Conservation (phyloP, 495 filamentous ascomycete species). For the Penicillium angulare region DNA sequence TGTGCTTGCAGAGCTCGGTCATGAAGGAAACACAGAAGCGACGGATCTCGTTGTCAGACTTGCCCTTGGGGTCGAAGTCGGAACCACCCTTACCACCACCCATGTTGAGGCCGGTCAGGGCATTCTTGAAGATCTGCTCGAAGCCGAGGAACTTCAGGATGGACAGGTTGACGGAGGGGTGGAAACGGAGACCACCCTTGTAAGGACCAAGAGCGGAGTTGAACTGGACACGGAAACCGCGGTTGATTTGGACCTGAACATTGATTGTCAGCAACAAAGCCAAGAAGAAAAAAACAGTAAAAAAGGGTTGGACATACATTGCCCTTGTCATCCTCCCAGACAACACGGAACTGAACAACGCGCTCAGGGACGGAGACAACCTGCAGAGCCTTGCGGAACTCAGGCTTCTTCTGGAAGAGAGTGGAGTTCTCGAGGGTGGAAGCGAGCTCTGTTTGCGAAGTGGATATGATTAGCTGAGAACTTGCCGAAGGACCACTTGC, state of each 20-base stretch:
- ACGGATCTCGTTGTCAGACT: slow-evolving; percentile 95
- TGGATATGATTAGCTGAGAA: slow-evolving; percentile 24
- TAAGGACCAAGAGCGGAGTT: slow-evolving; percentile 97
- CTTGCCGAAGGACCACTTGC: slow-evolving; percentile 23
- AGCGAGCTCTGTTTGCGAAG: slow-evolving; percentile 68
- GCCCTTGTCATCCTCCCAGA: slow-evolving; percentile 93
- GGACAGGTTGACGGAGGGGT: slow-evolving; percentile 93
- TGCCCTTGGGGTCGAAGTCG: slow-evolving; percentile 99
- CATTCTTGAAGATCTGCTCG: slow-evolving; percentile 99
- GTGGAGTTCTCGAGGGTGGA: slow-evolving; percentile 90
- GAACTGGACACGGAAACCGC: slow-evolving; percentile 97
- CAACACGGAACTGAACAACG: slow-evolving; percentile 93
- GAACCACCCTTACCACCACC: slow-evolving; percentile 97
- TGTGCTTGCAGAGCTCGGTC: slow-evolving; percentile 90
- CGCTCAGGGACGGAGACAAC: slow-evolving; percentile 93
- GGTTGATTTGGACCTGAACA: slow-evolving; percentile 80
- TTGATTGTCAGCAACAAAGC: neutral
- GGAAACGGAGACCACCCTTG: slow-evolving; percentile 96
- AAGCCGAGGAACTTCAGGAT: slow-evolving; percentile 98
- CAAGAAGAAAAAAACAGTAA: neutral
- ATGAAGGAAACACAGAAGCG: slow-evolving; percentile 97
- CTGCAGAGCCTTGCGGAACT: slow-evolving; percentile 86
- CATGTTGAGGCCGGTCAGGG: slow-evolving; percentile 93
- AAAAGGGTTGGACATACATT: slow-evolving; percentile 25
- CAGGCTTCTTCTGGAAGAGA: slow-evolving; percentile 90